Evolutionary conservation across 306 rosid species (phyloP), one percentile per base, ranked within the genome.

Genomic region (Bauhinia variegata): DNA sequence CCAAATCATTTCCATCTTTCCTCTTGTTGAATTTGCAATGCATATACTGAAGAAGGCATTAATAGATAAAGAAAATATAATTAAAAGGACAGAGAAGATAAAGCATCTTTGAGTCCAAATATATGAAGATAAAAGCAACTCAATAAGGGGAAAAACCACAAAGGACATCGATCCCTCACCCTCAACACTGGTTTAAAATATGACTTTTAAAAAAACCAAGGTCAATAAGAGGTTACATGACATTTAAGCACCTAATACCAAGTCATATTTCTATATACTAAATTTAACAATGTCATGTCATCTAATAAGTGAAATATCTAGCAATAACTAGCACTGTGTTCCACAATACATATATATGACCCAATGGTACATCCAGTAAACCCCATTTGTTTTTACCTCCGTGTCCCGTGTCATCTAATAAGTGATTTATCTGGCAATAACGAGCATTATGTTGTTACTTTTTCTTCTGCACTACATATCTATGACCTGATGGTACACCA

Each of bases 211-310:
- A 60, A 52, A 68, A 23, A 58, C 36, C 47, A 58, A 32, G 13
- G 43, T 5, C 4, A 44, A 63, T 6, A 5, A 36, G 9, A 36
- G 41, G 9, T 36, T 36, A 36, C 9, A 64, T 38, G 58, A 54
- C 41, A 39, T 44, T 15, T 46, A 49, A 50, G 33, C 16, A 65
- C 51, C 17, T 4, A 6, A 42, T 75, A 33, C 57, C 60, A 51
- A 48, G 19, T 54, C 60, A 52, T 38, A 11, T 39, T 55, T 34
- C 18, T 61, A n/a, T 78, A 31, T 34, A 37, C 65, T 71, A 58
- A 56, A 71, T 67, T 23, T 51, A 65, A 50, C 8, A 51, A 36
- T 23, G 36, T 52, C 34, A 41, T 62, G 63, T 54, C 28, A 59
- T 54, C 67, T 28, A 55, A 37, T 43, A 10, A 5, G 67, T 16